Conservation (phyloP, 257 asterid genomes). For the Solanum boliviense region DNA sequence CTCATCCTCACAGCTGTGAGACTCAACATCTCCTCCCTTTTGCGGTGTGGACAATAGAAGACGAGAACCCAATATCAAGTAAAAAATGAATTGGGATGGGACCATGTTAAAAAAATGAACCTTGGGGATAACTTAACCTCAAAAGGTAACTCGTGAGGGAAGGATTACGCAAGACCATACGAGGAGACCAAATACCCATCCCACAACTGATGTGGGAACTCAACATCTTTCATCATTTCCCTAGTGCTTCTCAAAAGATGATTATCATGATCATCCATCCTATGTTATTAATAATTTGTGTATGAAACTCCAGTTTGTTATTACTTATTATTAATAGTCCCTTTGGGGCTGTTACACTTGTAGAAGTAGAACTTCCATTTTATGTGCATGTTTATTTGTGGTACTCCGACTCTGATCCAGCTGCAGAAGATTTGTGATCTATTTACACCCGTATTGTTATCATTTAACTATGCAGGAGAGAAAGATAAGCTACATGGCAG, state of each 20-base stretch:
- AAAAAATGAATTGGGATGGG: neutral
- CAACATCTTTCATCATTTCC: neutral
- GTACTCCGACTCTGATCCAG: neutral
- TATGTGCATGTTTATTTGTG: neutral
- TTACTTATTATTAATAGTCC: neutral
- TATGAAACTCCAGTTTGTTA: neutral
- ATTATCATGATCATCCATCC: neutral
- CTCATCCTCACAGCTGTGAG: neutral
- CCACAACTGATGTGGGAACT: neutral
- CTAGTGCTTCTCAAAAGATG: neutral
- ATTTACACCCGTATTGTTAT: neutral
- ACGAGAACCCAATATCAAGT: neutral
- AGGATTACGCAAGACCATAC: neutral
- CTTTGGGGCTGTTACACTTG: neutral
- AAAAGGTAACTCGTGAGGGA: neutral
- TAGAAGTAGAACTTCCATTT: neutral
- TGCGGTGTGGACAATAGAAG: neutral
- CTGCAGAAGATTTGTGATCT: neutral
- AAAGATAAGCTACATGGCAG: constrained; percentile 59
- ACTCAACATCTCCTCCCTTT: neutral
- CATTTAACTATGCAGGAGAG: constrained; percentile 44
- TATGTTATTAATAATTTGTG: neutral
- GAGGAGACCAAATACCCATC: neutral
- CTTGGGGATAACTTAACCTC: neutral
- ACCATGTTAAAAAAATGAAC: neutral